Evolutionary conservation across 2,329 filamentous ascomycete genomes (phyloP), one percentile per base, ranked within the genome.

Genomic region (Colletotrichum simmondsii): DNA sequence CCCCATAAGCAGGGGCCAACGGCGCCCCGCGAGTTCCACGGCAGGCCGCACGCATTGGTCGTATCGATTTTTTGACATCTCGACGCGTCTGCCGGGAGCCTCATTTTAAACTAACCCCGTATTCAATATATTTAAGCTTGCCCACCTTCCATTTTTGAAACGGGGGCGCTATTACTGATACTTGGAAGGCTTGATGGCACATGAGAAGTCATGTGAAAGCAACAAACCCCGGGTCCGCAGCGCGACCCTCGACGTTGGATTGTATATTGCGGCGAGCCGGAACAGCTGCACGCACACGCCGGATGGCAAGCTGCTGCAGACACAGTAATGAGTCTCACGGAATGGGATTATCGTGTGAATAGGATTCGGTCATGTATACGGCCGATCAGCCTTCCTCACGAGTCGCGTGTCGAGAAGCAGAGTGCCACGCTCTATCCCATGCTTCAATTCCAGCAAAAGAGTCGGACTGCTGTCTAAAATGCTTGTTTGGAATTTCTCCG

Each of bases 81-180:
- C 26, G 61, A 71, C 46, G 56, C 56, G 52, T 65, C 71, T 28
- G 60, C 22, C 49, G 53, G 58, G 64, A 68, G 65, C 58, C 65
- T 63, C 69, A 69, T 71, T 59, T 71, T 30, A 42, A 73, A 49
- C 14, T 30, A 35, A 54, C 67, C 46, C 52, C n/a, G 22, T 46
- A 19, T 19, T 11, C 26, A 57, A 37, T 49, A 59, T 30, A 59
- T 22, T 54, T 56, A 53, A 54, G 58, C 58, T 59, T 69, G 59
- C 22, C 49, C 30, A 56, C 56, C 66, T 65, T 70, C 35, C 46
- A 56, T 22, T 46, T 28, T 61, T 53, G 60, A 56, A 32, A 56
- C 42, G 16, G 14, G 19, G 8, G 4, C 16, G 60, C 10, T 59
- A 32, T 22, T 22, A 28, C 42, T 69, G 37, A 28, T 53, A 30